A percentile compares a stretch with the other conserved stretches of the same genome.
Evolutionary conservation across 2,329 filamentous ascomycete genomes (phyloP).

Genomic region (Xylariales sp.): DNA sequence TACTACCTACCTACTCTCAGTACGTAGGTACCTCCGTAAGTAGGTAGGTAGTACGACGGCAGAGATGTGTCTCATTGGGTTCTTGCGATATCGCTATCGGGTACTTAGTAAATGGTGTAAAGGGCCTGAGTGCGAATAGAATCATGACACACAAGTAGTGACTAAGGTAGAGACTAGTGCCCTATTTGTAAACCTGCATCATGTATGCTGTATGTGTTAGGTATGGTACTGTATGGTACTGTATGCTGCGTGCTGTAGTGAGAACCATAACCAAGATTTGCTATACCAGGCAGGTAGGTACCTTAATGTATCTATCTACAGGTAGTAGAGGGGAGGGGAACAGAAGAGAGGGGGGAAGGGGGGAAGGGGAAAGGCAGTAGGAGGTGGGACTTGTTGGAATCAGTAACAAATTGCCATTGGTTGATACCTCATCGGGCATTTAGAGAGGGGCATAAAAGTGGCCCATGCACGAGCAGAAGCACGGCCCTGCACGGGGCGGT

Average conservation of each 20-base stretch:
- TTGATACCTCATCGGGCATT: neutral
- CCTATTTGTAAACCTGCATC: neutral
- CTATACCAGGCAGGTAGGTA: neutral
- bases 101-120: no score
- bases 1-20: no score
- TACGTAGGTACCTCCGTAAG: no score
- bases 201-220: neutral
- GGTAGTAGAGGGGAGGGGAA: no score
- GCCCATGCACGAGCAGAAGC: constrained; percentile 4
- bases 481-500: constrained; percentile 6
- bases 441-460: constrained; percentile 27
- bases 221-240: constrained; percentile 1
- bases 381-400: no score
- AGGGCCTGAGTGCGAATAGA: no score
- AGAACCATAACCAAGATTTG: constrained; percentile 30
- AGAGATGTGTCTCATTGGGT: neutral
- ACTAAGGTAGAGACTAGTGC: no score
- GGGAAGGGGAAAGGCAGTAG: no score
- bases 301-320: no score
- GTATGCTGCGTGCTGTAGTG: constrained; percentile 13
- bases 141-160: no score
- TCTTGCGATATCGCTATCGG: neutral
- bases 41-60: no score
- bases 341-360: no score
- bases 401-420: constrained; percentile 11